Conservation (phyloP, 202 grass and related monocot genomes). For the Eragrostis tef region DNA sequence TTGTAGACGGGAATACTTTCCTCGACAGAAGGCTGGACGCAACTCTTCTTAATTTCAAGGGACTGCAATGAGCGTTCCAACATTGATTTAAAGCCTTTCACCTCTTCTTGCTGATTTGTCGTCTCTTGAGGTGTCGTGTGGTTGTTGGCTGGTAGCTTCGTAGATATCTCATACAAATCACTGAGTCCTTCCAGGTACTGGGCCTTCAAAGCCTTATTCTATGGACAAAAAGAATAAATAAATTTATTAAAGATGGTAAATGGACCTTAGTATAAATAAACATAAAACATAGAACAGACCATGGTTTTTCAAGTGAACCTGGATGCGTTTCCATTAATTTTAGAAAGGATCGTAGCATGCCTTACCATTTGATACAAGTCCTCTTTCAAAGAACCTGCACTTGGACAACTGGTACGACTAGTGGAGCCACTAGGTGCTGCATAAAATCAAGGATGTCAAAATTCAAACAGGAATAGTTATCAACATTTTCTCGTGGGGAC, state of each 20-base stretch:
- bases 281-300: not conserved
- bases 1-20: constrained; percentile 35
- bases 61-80: too few relatives aligned
- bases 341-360: constrained; percentile 10
- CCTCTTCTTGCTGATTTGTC: too few relatives aligned
- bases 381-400: constrained; percentile 57
- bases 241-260: too few relatives aligned
- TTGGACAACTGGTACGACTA: constrained; percentile 57
- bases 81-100: too few relatives aligned
- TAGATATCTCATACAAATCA: too few relatives aligned
- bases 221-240: too few relatives aligned
- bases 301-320: not conserved
- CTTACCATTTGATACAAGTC: constrained; percentile 61
- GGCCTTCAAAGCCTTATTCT: too few relatives aligned
- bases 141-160: too few relatives aligned
- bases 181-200: too few relatives aligned
- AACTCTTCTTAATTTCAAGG: too few relatives aligned
- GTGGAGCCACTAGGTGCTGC: constrained; percentile 72
- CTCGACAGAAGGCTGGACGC: too few relatives aligned
- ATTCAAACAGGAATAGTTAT: not conserved
- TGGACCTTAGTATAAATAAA: constrained; percentile 8
- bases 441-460: constrained; percentile 39
- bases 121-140: constrained; percentile 35
- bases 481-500: not conserved
- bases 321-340: not conserved